phyloP scores from a whole-genome alignment of 345 rosid species.

The Eucalyptus pauciflora region DNA sequence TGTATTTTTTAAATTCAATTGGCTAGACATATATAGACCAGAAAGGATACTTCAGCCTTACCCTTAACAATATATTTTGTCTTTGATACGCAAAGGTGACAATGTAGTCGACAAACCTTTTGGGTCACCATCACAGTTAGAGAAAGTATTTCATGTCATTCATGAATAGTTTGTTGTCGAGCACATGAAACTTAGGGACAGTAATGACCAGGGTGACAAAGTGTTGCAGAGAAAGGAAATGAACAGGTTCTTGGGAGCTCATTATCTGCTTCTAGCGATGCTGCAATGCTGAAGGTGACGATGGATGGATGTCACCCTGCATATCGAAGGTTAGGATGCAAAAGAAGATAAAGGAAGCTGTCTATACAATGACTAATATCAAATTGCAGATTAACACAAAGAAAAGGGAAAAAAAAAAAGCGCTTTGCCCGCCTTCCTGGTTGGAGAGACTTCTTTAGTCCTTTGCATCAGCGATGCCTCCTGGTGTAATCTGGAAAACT shows the following conservation, averaged over 20 bases:
- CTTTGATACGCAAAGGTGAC: not conserved
- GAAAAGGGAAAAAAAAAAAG: not conserved
- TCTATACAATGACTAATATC: not conserved
- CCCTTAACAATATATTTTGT: not conserved
- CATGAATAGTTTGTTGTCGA: not conserved
- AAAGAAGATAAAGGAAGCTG: not conserved
- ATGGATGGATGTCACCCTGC: not conserved
- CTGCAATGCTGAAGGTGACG: not conserved
- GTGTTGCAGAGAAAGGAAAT: not conserved
- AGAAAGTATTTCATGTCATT: not conserved
- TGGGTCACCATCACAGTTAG: not conserved
- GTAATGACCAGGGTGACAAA: not conserved
- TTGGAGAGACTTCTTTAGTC: constrained; percentile 24
- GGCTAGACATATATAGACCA: not conserved
- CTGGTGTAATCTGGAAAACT: constrained; percentile 19
- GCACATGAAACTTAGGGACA: not conserved
- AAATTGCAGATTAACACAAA: not conserved
- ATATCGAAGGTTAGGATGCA: not conserved
- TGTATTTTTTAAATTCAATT: not conserved
- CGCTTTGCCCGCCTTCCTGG: not conserved
- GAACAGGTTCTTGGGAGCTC: not conserved
- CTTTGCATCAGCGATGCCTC: constrained; percentile 86
- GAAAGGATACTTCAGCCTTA: not conserved
- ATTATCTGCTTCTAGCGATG: not conserved
- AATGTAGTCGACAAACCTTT: not conserved